Conservation (phyloP, 2,329 filamentous ascomycete species). For the Davidsoniella neocaledoniae region DNA sequence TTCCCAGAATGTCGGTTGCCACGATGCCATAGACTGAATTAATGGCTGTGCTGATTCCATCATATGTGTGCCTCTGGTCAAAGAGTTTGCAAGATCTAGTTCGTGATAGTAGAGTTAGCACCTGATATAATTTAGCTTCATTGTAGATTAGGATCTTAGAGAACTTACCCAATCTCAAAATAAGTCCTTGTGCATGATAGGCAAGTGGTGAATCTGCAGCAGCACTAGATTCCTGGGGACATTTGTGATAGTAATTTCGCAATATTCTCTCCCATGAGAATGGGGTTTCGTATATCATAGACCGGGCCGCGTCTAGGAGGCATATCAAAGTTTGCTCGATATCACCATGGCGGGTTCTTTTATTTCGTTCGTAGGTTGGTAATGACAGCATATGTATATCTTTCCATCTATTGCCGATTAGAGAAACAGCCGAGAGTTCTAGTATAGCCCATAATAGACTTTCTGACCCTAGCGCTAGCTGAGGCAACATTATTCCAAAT, state of each 20-base stretch:
- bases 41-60: too few species aligned
- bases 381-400: not conserved
- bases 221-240: not conserved
- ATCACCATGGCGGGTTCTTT: not conserved
- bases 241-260: not conserved
- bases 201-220: too few species aligned
- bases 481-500: constrained; percentile 23
- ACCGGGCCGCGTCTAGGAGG: not conserved
- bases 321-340: not conserved
- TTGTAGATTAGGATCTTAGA: too few species aligned
- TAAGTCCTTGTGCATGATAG: too few species aligned
- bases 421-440: constrained; percentile 8
- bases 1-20: too few species aligned
- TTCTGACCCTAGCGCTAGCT: constrained; percentile 17
- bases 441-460: constrained; percentile 18
- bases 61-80: too few species aligned
- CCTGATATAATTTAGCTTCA: too few species aligned
- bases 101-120: too few species aligned
- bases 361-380: not conserved
- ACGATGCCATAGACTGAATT: too few species aligned
- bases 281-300: not conserved
- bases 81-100: too few species aligned
- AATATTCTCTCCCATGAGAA: not conserved
- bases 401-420: not conserved
- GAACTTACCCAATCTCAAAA: too few species aligned